These are phyloP conservation scores for Nigrospora oryzae DNA, from an alignment of 2,329 filamentous ascomycete genomes.

Conservation along the genomic window DNA sequence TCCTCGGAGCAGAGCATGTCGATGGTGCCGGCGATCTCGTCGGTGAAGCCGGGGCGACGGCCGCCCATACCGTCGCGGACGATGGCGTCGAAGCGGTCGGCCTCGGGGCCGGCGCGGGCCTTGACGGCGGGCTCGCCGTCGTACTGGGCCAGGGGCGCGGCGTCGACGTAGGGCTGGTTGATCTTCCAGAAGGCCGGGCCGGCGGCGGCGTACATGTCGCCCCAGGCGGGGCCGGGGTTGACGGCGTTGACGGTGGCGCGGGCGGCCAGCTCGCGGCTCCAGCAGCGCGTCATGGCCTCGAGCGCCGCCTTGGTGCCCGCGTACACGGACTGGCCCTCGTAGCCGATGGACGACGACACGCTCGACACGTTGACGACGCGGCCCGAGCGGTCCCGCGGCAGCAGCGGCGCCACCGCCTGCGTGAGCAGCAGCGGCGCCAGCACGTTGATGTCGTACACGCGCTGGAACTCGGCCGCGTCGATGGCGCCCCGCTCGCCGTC, in stretches of 20 bases:
- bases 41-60: conserved; percentile 3
- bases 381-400: conserved; percentile 13
- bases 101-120: background rate
- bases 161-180: conserved; percentile 7
- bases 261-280: conserved; percentile 15
- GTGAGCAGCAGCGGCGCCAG: conserved; percentile 13
- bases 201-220: conserved; percentile 6
- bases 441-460: conserved; percentile 57
- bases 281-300: conserved; percentile 15
- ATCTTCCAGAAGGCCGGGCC: conserved; percentile 5
- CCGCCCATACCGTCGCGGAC: conserved; percentile 5
- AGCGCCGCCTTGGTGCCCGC: conserved; percentile 16
- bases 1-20: conserved; percentile 11
- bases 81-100: conserved; percentile 2
- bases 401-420: conserved; percentile 12
- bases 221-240: conserved; percentile 14
- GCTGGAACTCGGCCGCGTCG: conserved; percentile 45
- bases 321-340: conserved; percentile 15
- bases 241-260: conserved; percentile 16
- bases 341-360: conserved; percentile 14
- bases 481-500: conserved; percentile 27
- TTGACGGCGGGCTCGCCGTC: background rate
- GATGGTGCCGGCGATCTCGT: conserved; percentile 10
- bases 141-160: conserved; percentile 4
- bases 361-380: conserved; percentile 19